Percentiles rank a stretch among this genome's conserved stretches.
Conservation (phyloP, 208 protist genomes). For the Trypanosoma platydactyli region DNA sequence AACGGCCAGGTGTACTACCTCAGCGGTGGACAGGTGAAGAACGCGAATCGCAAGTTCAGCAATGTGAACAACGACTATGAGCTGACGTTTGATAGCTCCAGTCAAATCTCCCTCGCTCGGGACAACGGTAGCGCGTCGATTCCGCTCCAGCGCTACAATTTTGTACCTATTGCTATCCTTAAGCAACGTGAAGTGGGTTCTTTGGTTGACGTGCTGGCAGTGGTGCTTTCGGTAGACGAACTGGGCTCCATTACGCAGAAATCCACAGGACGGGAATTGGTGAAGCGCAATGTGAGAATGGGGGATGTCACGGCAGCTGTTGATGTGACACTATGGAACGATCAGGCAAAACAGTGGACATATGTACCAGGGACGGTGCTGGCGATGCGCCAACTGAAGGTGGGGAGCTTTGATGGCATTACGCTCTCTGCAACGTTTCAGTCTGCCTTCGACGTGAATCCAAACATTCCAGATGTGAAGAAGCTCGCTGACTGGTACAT, state of each 20-base stretch:
- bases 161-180: constrained; percentile 84
- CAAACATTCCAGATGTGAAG: constrained; percentile 77
- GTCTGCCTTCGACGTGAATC: constrained; percentile 83
- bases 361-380: constrained; percentile 69
- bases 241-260: constrained; percentile 76
- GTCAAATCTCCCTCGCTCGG: constrained; percentile 73
- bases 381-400: constrained; percentile 81
- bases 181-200: constrained; percentile 87
- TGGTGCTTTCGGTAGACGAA: constrained; percentile 77
- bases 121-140: constrained; percentile 43
- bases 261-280: constrained; percentile 77
- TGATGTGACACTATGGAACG: constrained; percentile 90
- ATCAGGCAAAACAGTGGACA: constrained; percentile 75
- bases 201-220: constrained; percentile 81
- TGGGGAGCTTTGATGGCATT: constrained; percentile 85
- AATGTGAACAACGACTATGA: constrained; percentile 94
- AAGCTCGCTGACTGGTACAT: constrained; percentile 86
- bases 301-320: constrained; percentile 78
- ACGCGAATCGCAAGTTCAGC: constrained; percentile 89
- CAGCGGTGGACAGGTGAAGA: constrained; percentile 90
- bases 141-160: constrained; percentile 87
- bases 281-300: constrained; percentile 81
- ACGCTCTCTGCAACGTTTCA: constrained; percentile 83
- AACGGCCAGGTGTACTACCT: constrained; percentile 92
- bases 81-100: constrained; percentile 82